A percentile compares a stretch with the other conserved stretches of the same genome.
Conservation (phyloP, 768 basidiomycete species). For the Mycena floridula region DNA sequence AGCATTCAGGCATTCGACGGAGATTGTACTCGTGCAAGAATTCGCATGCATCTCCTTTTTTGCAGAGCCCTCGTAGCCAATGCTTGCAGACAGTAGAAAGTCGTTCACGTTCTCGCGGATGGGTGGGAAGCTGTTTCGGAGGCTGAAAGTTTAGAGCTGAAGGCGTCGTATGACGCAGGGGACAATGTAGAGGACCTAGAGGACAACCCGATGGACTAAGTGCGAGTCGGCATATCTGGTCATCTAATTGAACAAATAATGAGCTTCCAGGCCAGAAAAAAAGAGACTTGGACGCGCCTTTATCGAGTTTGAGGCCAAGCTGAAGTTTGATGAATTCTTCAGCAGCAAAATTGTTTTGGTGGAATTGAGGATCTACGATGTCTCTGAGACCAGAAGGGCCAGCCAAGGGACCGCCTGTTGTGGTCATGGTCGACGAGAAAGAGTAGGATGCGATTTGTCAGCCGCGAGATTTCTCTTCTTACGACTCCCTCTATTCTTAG, state of each 20-base stretch:
- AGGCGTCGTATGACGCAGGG: constrained; percentile 85
- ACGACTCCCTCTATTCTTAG: not conserved
- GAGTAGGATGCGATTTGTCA: no score
- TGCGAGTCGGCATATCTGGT: constrained; percentile 87
- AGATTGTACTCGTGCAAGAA: constrained; percentile 99
- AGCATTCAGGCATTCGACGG: constrained; percentile 96
- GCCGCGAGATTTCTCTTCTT: not conserved
- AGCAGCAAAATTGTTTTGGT: constrained; percentile 84
- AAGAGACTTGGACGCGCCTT: constrained; percentile 48
- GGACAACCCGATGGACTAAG: constrained; percentile 84
- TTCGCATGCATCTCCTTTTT: constrained; percentile 97
- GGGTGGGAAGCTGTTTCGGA: constrained; percentile 72
- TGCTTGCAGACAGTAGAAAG: constrained; percentile 96
- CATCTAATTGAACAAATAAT: constrained; percentile 45
- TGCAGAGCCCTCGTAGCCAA: constrained; percentile 96
- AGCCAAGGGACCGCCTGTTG: constrained; percentile 42
- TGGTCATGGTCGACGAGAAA: constrained; percentile 19
- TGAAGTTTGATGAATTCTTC: constrained; percentile 80
- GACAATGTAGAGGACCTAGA: constrained; percentile 87
- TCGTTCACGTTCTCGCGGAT: constrained; percentile 78
- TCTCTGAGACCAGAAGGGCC: constrained; percentile 59
- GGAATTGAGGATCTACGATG: constrained; percentile 84
- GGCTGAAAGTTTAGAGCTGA: constrained; percentile 88
- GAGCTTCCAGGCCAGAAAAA: not conserved
- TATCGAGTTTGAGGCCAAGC: constrained; percentile 83